Percentiles rank a stretch among this genome's conserved stretches.
Evolutionary conservation across 768 basidiomycete species (phyloP).

Genomic region (Leucosporidium yakuticum): DNA sequence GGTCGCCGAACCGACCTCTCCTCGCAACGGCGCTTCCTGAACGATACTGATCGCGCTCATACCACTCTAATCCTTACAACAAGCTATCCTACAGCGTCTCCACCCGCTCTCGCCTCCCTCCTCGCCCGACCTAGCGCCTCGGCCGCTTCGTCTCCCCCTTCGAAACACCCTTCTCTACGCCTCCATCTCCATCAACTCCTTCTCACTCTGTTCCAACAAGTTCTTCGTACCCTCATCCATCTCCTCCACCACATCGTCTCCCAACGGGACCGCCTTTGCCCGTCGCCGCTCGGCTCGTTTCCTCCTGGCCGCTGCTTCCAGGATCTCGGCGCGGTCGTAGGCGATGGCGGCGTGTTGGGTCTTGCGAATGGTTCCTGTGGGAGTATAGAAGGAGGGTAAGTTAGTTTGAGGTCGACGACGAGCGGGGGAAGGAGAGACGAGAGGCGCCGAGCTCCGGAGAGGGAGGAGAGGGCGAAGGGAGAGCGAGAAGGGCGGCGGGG

Average conservation of each 20-base stretch:
- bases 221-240: neutral
- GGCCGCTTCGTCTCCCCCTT: too few species aligned
- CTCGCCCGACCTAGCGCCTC: too few species aligned
- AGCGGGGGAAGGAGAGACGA: constrained; percentile 36
- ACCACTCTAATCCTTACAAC: too few species aligned
- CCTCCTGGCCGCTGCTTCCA: constrained; percentile 6
- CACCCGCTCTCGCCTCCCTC: too few species aligned
- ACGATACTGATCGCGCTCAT: too few species aligned
- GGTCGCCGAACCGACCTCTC: too few species aligned
- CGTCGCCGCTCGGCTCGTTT: neutral
- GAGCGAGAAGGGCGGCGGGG: too few species aligned
- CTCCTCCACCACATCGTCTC: neutral
- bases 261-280: neutral
- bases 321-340: constrained; percentile 34
- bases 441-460: constrained; percentile 31
- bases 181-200: constrained; percentile 27
- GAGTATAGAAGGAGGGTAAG: too few species aligned
- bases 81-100: too few species aligned
- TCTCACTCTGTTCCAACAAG: constrained; percentile 16
- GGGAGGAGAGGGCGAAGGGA: too few species aligned
- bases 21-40: too few species aligned
- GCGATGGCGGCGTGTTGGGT: constrained; percentile 36
- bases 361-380: constrained; percentile 37
- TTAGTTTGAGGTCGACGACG: too few species aligned
- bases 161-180: constrained; percentile 1